Conservation (phyloP, 306 rosid species). For the Medicago arabica region DNA sequence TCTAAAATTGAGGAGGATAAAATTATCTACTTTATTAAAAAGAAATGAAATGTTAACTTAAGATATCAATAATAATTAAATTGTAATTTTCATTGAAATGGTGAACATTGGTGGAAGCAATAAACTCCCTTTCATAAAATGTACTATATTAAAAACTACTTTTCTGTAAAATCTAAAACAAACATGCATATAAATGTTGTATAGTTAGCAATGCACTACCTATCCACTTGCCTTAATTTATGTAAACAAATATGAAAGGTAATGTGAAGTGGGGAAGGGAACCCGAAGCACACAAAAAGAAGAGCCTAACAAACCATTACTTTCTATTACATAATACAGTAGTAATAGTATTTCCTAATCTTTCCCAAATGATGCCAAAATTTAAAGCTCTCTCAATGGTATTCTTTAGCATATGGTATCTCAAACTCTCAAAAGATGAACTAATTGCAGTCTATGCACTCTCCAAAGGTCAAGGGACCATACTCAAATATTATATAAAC, state of each 20-base stretch:
- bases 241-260: conserved; percentile 16
- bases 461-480: conserved; percentile 44
- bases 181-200: not conserved
- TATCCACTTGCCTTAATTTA: conserved; percentile 11
- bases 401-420: conserved; percentile 39
- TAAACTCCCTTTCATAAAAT: not conserved
- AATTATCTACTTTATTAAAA: not conserved
- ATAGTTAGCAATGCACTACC: not conserved
- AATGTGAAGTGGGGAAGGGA: conserved; percentile 25
- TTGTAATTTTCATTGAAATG: not conserved
- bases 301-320: conserved; percentile 45
- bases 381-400: conserved; percentile 22
- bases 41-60: too few relatives aligned
- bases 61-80: not conserved
- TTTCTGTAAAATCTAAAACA: not conserved
- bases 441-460: conserved; percentile 55
- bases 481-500: conserved; percentile 27
- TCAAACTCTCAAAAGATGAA: conserved; percentile 61
- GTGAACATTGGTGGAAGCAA: not conserved
- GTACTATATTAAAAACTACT: not conserved
- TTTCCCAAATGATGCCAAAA: conserved; percentile 44
- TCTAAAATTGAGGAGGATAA: not conserved
- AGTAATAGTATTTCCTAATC: conserved; percentile 13
- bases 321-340: not conserved
- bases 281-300: conserved; percentile 48